Evolutionary conservation across 2,329 filamentous ascomycete genomes (phyloP).

Genomic region (Aquanectria penicillioides): DNA sequence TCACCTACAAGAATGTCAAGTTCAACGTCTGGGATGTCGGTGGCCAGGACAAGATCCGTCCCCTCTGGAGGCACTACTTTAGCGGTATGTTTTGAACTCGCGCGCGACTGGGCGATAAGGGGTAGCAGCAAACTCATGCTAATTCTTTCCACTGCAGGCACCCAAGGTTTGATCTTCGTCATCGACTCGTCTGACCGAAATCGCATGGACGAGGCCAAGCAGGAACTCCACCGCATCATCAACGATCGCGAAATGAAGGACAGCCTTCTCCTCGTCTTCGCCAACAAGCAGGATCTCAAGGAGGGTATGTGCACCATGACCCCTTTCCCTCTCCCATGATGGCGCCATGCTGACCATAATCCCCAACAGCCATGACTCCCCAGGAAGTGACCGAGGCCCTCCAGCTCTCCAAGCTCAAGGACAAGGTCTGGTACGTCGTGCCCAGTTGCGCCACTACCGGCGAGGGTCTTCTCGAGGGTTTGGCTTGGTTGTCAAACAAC

Average conservation of each 20-base stretch:
- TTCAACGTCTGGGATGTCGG: constrained; percentile 99
- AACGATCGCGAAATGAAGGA: constrained; percentile 99
- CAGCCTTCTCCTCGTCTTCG: constrained; percentile 91
- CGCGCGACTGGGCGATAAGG: no score
- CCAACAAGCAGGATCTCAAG: constrained; percentile 97
- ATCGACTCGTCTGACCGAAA: constrained; percentile 93
- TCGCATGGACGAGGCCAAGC: constrained; percentile 91
- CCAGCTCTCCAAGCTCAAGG: constrained; percentile 79
- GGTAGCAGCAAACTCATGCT: constrained; percentile 12
- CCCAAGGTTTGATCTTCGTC: constrained; percentile 98
- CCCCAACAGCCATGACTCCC: constrained; percentile 75
- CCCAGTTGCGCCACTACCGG: constrained; percentile 85
- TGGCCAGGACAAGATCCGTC: constrained; percentile 98
- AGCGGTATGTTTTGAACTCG: constrained; percentile 61
- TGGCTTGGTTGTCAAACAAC: constrained; percentile 87
- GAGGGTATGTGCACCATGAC: constrained; percentile 66
- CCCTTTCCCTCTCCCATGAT: neutral
- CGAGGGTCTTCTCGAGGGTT: constrained; percentile 82
- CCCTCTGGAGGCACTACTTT: constrained; percentile 98
- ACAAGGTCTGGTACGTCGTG: constrained; percentile 87
- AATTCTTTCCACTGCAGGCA: constrained; percentile 66
- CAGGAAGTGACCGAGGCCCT: constrained; percentile 83
- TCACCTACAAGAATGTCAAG: constrained; percentile 99
- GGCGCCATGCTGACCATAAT: neutral
- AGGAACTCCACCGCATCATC: constrained; percentile 96